Base-by-base conservation (phyloP, 768 basidiomycete species). In the Asterophora lycoperdoides region DNA sequence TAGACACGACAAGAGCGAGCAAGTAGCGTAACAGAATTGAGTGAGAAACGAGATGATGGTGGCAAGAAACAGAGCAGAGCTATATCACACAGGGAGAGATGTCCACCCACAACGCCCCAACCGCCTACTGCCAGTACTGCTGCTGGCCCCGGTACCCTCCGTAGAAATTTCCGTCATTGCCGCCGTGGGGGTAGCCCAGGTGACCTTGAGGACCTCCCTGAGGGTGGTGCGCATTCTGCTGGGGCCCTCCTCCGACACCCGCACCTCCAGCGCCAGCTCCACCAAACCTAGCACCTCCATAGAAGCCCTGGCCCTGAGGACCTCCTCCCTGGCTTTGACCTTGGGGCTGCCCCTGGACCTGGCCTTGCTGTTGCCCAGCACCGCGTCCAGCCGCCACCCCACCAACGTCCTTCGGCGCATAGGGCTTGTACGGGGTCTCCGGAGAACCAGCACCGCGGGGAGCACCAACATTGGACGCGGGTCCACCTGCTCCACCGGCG, bases 381-480 rank as follows among this genome's bases (percentile, higher is more conserved):
- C 71, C 72, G 28, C 74, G 70, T 5, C 74, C 73, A 15, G 73
- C 70, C 11, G 75, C 71, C 32, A 72, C 74, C 32, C 74, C 67
- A 2, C 75, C 73, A 33, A 79, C 78, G 48, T 86, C 87, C 70
- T 87, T 86, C 9, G 75, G 70, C 4, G 76, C 78, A 59, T 89
- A 89, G 9, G 85, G 82, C 61, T 90, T 89, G 68, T 87, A 89
- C 13, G 84, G 68, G 7, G 80, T 69, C 65, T 89, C 88, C 1
- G 87, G 86, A 5, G 86, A 87, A 11, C 73, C 71, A 29, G 75
- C 78, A 15, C 73, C 71, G 11, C 76, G 68, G 9, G 77, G 77
- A 4, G 77, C 82, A 32, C 74, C 69, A 17, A 74, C 62, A 51
- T 65, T 68, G 15, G 69, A 61, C 0, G 74, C 64, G 54, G 71